Evolutionary conservation across 257 asterid species (phyloP), one percentile per base, ranked within the genome.

Genomic region (Ajuga chamaepitys): DNA sequence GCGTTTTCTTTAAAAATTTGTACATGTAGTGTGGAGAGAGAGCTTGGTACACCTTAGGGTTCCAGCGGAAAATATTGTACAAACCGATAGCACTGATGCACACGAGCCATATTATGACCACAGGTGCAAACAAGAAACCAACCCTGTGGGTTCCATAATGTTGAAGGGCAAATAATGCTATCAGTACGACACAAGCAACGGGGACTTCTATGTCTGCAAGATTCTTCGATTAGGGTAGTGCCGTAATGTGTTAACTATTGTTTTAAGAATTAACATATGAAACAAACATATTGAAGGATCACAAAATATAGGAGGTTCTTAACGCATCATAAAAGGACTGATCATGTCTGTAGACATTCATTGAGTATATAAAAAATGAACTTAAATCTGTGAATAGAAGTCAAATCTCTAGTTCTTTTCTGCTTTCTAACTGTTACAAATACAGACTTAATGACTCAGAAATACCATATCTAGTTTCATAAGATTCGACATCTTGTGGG

Each of bases 81-180:
- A 91, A 30, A 60, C 98, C 96, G 45, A 91, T 79, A 17, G 84
- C 75, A 57, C 95, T 85, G 71, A 91, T 91, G 86, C 96, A 91
- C 22, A 91, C 40, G 72, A 91, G 98, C 96, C 98, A 91, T 40
- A 77, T 70, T 71, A 88, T 72, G 76, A 91, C 96, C 65, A 91
- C 91, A n/a, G 98, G 98, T 3, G 98, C 98, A 32, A 91, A 91
- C 90, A 91, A 76, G 85, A 88, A 91, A 38, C 98, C 98, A 4
- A 92, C 92, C 90, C 95, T 83, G 88, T 88, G 95, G 78, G 98
- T 92, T 56, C 98, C 98, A 21, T 92, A 92, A 80, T 92, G 98
- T 74, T 92, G 98, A 76, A 92, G 96, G 83, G 93, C 82, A 80
- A 92, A 92, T 79, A 92, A 74, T 57, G 86, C 92, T 79, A 92